Evolutionary conservation across 2,329 filamentous ascomycete species (phyloP).

Genomic region (Colletotrichum sp.): DNA sequence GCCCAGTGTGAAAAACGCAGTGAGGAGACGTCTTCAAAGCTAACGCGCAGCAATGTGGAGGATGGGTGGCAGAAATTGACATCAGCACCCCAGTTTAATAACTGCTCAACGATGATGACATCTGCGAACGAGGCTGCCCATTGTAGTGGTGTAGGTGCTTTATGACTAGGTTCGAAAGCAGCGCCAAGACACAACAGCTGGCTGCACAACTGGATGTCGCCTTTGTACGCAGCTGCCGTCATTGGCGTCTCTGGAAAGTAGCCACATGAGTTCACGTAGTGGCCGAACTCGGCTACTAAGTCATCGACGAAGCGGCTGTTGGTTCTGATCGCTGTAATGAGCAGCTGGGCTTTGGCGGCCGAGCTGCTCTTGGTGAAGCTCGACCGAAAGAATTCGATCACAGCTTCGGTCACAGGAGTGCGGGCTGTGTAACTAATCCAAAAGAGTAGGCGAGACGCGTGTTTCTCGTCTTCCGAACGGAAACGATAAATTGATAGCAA

Average conservation of each 20-base stretch:
- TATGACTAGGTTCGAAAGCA: rapidly evolving
- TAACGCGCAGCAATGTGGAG: rapidly evolving
- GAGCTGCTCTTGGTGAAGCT: rapidly evolving
- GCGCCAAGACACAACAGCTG: neutral
- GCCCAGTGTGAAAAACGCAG: neutral
- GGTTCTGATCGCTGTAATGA: neutral
- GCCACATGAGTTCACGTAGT: neutral
- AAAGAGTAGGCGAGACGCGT: rapidly evolving
- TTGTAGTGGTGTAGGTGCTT: neutral
- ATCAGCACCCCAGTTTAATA: neutral
- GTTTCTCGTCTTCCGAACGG: rapidly evolving
- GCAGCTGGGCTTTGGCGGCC: rapidly evolving
- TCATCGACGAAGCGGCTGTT: neutral
- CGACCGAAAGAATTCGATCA: neutral
- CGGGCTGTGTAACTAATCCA: rapidly evolving
- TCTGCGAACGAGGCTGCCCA: neutral
- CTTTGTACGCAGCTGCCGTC: neutral
- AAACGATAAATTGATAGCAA: neutral
- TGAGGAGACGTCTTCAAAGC: neutral
- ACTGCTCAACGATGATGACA: rapidly evolving
- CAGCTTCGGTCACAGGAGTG: neutral
- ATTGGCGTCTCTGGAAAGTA: neutral
- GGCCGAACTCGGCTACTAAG: neutral
- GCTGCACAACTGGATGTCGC: rapidly evolving
- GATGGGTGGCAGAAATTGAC: neutral